Evolutionary conservation across 176 grass and related monocot genomes (phyloP).

Genomic region (Themeda triandra): DNA sequence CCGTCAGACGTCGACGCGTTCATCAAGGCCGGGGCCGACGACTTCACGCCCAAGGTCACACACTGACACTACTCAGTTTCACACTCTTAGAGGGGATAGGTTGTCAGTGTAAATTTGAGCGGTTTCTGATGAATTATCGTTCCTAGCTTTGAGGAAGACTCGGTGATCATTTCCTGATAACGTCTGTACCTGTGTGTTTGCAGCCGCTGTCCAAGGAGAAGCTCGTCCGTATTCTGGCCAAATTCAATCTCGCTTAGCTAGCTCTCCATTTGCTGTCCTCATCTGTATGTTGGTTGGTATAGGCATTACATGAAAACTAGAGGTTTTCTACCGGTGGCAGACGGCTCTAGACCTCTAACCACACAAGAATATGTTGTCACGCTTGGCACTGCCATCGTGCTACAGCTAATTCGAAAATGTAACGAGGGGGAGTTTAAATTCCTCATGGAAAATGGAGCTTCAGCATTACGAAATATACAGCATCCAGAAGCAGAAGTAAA

Average conservation of each 20-base stretch:
- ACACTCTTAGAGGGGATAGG: background rate
- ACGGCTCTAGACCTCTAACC: background rate
- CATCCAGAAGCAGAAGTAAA: background rate
- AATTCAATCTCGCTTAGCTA: conserved; percentile 35
- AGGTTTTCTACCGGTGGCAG: background rate
- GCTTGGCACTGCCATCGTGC: background rate
- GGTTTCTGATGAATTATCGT: background rate
- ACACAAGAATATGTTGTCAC: background rate
- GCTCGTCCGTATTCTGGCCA: conserved; percentile 36
- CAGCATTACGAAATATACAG: background rate
- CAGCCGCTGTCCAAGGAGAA: conserved; percentile 64
- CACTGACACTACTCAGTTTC: background rate
- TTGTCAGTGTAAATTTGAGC: background rate
- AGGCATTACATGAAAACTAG: background rate
- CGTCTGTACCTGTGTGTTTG: background rate
- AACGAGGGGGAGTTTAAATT: background rate
- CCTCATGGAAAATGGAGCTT: background rate
- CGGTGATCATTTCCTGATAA: background rate
- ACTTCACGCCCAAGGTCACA: conserved; percentile 60
- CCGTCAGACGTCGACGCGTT: conserved; percentile 57
- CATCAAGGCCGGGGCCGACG: conserved; percentile 52
- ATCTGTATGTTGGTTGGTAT: background rate
- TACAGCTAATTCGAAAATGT: background rate
- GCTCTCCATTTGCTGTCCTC: background rate
- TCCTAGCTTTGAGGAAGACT: background rate